Evolutionary conservation across 2,329 filamentous ascomycete species (phyloP), one percentile per base, ranked within the genome.

Genomic region (Xylariaceae sp.): DNA sequence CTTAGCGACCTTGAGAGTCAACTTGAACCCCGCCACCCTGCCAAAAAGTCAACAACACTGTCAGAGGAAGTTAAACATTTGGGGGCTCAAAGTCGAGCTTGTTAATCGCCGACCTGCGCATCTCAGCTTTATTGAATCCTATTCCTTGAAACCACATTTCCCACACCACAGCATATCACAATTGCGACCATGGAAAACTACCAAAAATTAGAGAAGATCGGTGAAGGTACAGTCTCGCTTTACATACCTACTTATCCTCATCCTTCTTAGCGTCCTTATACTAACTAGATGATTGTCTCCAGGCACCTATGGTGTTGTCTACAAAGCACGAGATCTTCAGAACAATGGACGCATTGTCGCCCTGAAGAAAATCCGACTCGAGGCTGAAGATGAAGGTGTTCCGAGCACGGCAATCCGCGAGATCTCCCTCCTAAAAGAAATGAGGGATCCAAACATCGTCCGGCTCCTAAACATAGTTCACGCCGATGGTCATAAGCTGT

Each of bases 281-380:
- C 62, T 64, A 36, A 62, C 29, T 19, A 19, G 34, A 23, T 17
- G 8, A 21, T 39, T 21, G 40, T 47, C 31, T 49, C 29, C 62
- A 96, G 92, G 92, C 69, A 96, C 92, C 14, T 96, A 96, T 73
- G 92, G 92, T 75, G 92, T 96, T 62, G 92, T 96, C 62, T 96
- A 96, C 85, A 96, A 96, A 77, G 92, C 92, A 58, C 87, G 89
- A 65, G 92, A 96, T 75, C 88, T 96, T 59, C 85, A 85, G 65
- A 88, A 93, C 71, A 83, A 84, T 65, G 90, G 91, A 70, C 89
- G 91, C 68, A 95, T 96, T 68, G 92, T 96, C 63, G 92, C 92
- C 19, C 81, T 96, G 67, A 96, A 96, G 83, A 96, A 96, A 81
- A 96, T 96, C 70, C 90, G 92, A 63, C 89, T 96, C 68, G 93